Evolutionary conservation across 371 early-diverging fungal species (phyloP).

Genomic region (Rhizopus sp.): DNA sequence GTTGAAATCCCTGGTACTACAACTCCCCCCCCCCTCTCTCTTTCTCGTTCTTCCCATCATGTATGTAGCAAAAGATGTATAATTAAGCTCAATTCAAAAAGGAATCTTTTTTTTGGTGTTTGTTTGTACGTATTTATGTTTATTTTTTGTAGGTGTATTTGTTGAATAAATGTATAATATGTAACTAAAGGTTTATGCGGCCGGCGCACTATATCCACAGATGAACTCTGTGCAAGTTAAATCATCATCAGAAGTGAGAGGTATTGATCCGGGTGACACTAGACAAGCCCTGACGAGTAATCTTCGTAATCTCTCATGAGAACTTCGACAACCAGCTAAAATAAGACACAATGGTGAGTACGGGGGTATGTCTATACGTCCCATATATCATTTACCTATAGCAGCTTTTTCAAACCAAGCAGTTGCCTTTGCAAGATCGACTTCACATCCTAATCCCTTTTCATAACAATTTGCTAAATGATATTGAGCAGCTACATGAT

Average conservation of each 20-base stretch:
- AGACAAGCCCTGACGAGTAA: slow-evolving; percentile 55
- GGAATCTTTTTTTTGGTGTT: slow-evolving; percentile 2
- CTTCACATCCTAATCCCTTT: slow-evolving; percentile 68
- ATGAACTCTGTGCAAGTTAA: slow-evolving; percentile 29
- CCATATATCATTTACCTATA: slow-evolving; percentile 20
- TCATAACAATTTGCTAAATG: slow-evolving; percentile 70
- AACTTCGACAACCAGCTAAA: slow-evolving; percentile 54
- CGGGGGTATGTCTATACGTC: not conserved
- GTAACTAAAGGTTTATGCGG: slow-evolving; percentile 22
- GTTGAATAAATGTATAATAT: slow-evolving; percentile 2
- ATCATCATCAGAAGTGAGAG: slow-evolving; percentile 22
- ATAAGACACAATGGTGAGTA: not conserved
- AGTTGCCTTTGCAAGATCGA: slow-evolving; percentile 62
- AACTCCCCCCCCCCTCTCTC: too few relatives aligned
- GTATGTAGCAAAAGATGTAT: slow-evolving; percentile 1
- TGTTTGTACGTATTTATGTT: slow-evolving; percentile 7
- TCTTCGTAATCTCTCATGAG: slow-evolving; percentile 57
- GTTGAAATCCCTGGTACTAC: not conserved
- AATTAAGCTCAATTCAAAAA: too few relatives aligned
- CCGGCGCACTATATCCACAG: slow-evolving; percentile 37
- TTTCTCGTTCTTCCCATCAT: not conserved
- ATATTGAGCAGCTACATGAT: slow-evolving; percentile 64
- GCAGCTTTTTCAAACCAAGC: slow-evolving; percentile 79
- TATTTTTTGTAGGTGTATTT: slow-evolving; percentile 4
- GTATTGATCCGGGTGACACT: slow-evolving; percentile 23